Percentiles rank a stretch among this genome's conserved stretches.
Conservation (phyloP, 2,329 filamentous ascomycete species). For the Mycogone perniciosa region DNA sequence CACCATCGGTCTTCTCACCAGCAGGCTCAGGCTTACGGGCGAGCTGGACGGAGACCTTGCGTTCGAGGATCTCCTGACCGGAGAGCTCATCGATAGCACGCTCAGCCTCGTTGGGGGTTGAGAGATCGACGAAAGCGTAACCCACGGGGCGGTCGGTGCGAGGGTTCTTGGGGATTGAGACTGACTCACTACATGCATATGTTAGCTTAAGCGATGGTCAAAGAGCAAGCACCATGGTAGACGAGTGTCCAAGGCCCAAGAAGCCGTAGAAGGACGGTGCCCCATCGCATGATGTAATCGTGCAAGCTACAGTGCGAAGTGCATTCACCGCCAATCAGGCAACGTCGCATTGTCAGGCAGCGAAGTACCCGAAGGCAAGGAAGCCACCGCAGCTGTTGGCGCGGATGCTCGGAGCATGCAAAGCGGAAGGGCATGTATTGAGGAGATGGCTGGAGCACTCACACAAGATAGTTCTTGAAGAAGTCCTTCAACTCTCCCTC, state of each 20-base stretch:
- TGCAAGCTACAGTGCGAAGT: constrained; percentile 3
- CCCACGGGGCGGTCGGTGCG: constrained; percentile 97
- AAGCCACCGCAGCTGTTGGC: background rate
- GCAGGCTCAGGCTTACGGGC: constrained; percentile 92
- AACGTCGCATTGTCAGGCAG: constrained; percentile 7
- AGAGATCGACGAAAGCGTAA: constrained; percentile 98
- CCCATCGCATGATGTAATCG: constrained; percentile 6
- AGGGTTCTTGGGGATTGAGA: constrained; percentile 98
- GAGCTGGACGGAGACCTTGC: constrained; percentile 98
- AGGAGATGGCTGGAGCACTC: constrained; percentile 42
- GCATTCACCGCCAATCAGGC: constrained; percentile 12
- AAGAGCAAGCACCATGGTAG: background rate
- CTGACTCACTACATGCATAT: constrained; percentile 68
- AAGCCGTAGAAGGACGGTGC: background rate
- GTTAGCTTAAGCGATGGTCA: constrained; percentile 21
- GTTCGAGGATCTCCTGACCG: constrained; percentile 94
- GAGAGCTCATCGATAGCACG: constrained; percentile 93
- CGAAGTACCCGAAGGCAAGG: background rate
- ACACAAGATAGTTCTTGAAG: constrained; percentile 99
- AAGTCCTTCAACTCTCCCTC: constrained; percentile 99
- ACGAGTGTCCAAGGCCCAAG: background rate
- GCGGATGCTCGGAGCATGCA: background rate
- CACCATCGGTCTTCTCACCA: constrained; percentile 67
- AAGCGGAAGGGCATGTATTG: background rate
- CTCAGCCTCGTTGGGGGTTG: constrained; percentile 88